Evolutionary conservation across 1,139 yeast species (phyloP).

Genomic region (Geotrichum europaeum): DNA sequence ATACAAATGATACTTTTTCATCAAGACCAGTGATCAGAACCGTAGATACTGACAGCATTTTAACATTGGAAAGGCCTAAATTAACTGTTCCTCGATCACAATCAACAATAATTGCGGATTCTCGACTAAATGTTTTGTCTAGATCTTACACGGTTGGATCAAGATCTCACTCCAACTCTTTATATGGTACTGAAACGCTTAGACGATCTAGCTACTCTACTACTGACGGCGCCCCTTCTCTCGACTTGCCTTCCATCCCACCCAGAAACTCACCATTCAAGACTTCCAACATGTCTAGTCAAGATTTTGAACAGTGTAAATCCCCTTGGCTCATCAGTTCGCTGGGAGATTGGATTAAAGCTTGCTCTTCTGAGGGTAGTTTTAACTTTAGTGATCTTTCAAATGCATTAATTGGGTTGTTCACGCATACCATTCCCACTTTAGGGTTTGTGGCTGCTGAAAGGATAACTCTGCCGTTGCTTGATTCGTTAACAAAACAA

Average conservation of each 20-base stretch:
- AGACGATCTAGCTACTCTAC: slow-evolving; percentile 26
- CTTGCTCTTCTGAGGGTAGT: slow-evolving; percentile 36
- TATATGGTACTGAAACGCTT: slow-evolving; percentile 17
- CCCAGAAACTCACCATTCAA: slow-evolving; percentile 33
- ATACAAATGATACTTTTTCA: background rate
- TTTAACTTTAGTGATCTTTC: slow-evolving; percentile 37
- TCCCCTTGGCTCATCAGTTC: slow-evolving; percentile 47
- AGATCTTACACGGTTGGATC: slow-evolving; percentile 17
- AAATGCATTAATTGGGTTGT: slow-evolving; percentile 44
- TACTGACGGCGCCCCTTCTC: slow-evolving; percentile 27
- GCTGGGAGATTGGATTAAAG: slow-evolving; percentile 34
- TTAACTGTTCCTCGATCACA: slow-evolving; percentile 12
- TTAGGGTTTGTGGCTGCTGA: slow-evolving; percentile 53
- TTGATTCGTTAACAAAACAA: slow-evolving; percentile 42
- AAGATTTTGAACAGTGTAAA: slow-evolving; percentile 40
- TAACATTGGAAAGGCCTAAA: slow-evolving; percentile 10
- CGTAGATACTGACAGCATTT: slow-evolving; percentile 10
- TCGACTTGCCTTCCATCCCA: slow-evolving; percentile 34
- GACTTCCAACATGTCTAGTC: slow-evolving; percentile 39
- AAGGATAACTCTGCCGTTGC: slow-evolving; percentile 47
- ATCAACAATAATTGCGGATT: slow-evolving; percentile 10
- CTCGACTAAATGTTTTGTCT: slow-evolving; percentile 12
- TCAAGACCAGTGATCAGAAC: background rate
- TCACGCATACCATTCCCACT: slow-evolving; percentile 47
- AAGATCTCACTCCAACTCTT: slow-evolving; percentile 11